Evolutionary conservation across 352 stramenopile species (phyloP).

Genomic region (Phytophthora fragariae): DNA sequence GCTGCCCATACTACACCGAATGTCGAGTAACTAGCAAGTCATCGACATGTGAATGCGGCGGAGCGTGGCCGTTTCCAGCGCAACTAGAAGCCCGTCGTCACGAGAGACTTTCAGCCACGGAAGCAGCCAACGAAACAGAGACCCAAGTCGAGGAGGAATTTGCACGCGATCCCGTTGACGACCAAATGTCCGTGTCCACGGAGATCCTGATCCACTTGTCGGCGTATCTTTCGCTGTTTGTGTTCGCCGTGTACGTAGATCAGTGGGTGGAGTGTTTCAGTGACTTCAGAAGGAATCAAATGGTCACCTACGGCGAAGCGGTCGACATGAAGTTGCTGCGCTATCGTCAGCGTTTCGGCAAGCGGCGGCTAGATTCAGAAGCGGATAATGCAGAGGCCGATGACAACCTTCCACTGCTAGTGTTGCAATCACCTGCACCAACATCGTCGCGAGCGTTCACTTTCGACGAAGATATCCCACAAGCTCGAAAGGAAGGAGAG

Average conservation of each 20-base stretch:
- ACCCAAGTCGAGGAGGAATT: constrained; percentile 6
- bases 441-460: constrained; percentile 26
- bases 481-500: not conserved
- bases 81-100: constrained; percentile 16
- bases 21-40: constrained; percentile 68
- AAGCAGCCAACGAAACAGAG: constrained; percentile 26
- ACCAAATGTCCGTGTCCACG: not conserved
- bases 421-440: constrained; percentile 31
- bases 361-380: constrained; percentile 22
- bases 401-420: constrained; percentile 25
- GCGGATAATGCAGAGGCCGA: constrained; percentile 17
- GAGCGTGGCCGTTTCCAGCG: constrained; percentile 26
- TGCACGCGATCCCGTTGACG: not conserved
- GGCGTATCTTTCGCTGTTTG: constrained; percentile 45
- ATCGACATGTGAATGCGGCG: constrained; percentile 60
- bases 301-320: constrained; percentile 36
- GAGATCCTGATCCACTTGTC: not conserved
- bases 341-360: constrained; percentile 39
- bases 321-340: constrained; percentile 33
- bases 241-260: constrained; percentile 45
- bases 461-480: constrained; percentile 11
- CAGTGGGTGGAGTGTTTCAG: constrained; percentile 52
- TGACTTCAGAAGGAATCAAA: constrained; percentile 46
- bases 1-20: constrained; percentile 72
- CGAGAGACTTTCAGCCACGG: constrained; percentile 28